Base-by-base conservation (phyloP, 2,329 filamentous ascomycete species). In the Claviceps spartinae region DNA sequence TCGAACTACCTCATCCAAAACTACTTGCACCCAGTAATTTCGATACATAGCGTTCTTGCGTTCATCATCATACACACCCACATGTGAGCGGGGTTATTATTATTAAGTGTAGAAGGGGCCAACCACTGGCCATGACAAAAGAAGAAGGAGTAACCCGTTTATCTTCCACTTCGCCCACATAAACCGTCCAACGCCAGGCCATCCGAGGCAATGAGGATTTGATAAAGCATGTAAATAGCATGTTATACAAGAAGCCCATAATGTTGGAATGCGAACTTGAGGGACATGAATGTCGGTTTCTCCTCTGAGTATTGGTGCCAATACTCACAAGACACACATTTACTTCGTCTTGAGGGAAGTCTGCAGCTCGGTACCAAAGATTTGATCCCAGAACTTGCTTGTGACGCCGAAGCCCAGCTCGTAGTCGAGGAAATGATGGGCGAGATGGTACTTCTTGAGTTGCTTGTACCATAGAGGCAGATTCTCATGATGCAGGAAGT, bases 361-460 rank as follows among this genome's bases (percentile, higher is more conserved):
- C 40, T 63, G 54, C 47, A 98, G 74, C 70, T 95, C 85, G 1
- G 93, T 98, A 58, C 89, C 88, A 65, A 98, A 98, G 6, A 98
- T 72, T 48, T 72, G 73, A 67, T 98, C 93, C 93, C 93, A 98
- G 75, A 98, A 95, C 58, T 84, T 82, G 74, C 86, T 96, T 36
- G 91, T 96, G 49, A 98, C 91, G 52, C 93, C 93, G 61, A 97
- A 98, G 50, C 93, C 93, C 58, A 95, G 91, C 69, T 98, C 86
- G 66, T 94, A 98, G 67, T 98, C 93, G 55, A 93, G 88, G 69
- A 96, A 98, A 72, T 98, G 93, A 67, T 98, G 93, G 66, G 89
- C 82, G 34, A 98, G 82, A 65, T 98, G 93, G 65, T 96, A 95
- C 70, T 95, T 97, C 82, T 98, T 98, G 61, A 97, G 79, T 57